These are phyloP conservation scores for Ambrosiella beaveri DNA, from an alignment of 2,329 filamentous ascomycete species.

Conservation along the genomic window DNA sequence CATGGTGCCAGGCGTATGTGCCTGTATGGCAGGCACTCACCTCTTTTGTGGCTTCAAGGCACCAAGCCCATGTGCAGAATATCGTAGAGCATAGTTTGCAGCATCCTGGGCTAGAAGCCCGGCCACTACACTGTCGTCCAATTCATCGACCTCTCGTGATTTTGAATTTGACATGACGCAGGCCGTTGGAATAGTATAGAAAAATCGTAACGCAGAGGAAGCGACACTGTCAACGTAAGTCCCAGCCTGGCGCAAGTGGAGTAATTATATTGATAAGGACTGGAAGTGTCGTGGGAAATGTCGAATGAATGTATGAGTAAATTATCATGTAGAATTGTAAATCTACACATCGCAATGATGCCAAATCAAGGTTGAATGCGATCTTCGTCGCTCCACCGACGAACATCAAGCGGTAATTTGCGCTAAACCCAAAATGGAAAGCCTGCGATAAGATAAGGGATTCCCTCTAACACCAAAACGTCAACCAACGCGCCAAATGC, in stretches of 20 bases:
- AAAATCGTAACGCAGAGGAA: no score
- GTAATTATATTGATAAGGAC: not conserved
- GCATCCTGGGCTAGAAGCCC: constrained; percentile 67
- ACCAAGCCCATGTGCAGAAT: constrained; percentile 56
- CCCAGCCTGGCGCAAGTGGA: no score
- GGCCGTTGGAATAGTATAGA: not conserved
- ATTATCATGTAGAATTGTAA: no score
- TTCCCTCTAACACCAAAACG: constrained; percentile 20
- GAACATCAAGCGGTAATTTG: not conserved
- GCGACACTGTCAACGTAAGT: no score
- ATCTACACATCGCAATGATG: not conserved
- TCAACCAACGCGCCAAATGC: constrained; percentile 21
- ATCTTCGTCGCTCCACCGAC: no score
- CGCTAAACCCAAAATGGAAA: not conserved
- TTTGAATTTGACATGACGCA: constrained; percentile 18
- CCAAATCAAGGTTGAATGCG: not conserved
- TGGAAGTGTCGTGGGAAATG: not conserved
- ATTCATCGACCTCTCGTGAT: constrained; percentile 15
- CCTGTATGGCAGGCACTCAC: constrained; percentile 20
- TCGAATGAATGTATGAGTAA: no score
- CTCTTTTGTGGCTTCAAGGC: constrained; percentile 37
- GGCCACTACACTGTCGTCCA: constrained; percentile 66
- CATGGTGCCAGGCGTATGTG: not conserved
- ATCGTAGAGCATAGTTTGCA: constrained; percentile 52
- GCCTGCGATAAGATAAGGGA: constrained; percentile 9